A percentile compares a stretch with the other conserved stretches of the same genome.
These are phyloP conservation scores for Coprinopsis cinerea DNA, from an alignment of 768 basidiomycete genomes.

Conservation along the genomic window DNA sequence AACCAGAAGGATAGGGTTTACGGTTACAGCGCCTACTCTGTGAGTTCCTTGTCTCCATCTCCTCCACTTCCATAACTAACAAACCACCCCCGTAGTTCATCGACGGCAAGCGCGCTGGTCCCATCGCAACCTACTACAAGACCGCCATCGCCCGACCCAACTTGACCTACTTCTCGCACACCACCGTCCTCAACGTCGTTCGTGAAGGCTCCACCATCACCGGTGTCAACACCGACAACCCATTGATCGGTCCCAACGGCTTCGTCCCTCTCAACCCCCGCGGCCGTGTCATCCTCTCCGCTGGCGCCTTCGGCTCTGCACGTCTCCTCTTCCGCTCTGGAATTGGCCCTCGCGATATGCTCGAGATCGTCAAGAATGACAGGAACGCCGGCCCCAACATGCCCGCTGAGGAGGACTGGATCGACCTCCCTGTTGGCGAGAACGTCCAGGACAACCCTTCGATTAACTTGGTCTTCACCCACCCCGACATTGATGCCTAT, in stretches of 20 bases:
- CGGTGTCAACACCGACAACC: conserved; percentile 58
- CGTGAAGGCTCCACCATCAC: conserved; percentile 51
- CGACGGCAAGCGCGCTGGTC: conserved; percentile 45
- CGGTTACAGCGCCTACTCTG: conserved; percentile 45
- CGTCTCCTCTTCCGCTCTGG: conserved; percentile 56
- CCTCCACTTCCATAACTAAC: neutral
- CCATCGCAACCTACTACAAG: conserved; percentile 55
- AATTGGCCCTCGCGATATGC: conserved; percentile 56
- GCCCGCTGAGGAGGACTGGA: conserved; percentile 44
- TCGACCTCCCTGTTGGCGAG: conserved; percentile 54
- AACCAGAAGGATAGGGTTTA: conserved; percentile 54
- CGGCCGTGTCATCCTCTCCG: conserved; percentile 58
- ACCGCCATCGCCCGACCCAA: conserved; percentile 49
- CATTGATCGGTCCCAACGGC: conserved; percentile 48
- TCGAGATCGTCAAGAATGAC: conserved; percentile 42
- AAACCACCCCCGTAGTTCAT: conserved; percentile 26
- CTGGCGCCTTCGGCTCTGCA: conserved; percentile 50
- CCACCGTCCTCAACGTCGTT: conserved; percentile 44
- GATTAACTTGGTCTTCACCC: conserved; percentile 61
- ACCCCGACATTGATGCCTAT: conserved; percentile 55
- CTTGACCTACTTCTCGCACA: conserved; percentile 44
- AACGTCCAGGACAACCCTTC: conserved; percentile 55
- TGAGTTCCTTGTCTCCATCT: conserved; percentile 15
- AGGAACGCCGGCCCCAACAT: conserved; percentile 40
- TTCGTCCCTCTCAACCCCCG: conserved; percentile 45